Conservation (phyloP, 2,329 filamentous ascomycete species). For the Paraphoma chrysanthemicola region DNA sequence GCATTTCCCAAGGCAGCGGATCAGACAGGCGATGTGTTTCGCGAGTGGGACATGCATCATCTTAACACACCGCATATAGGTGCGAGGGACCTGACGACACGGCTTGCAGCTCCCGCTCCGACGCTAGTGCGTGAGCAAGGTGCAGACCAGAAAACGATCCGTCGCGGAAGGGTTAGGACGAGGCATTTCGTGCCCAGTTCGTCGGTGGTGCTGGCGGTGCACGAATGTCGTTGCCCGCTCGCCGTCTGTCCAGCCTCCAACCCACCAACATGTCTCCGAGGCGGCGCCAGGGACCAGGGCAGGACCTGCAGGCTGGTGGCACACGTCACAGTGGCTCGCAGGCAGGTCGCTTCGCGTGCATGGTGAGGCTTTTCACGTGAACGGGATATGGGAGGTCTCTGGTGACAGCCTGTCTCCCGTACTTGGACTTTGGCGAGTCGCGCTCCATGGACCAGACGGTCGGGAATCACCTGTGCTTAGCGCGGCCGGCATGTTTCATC, state of each 20-base stretch:
- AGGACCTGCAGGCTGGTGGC: neutral
- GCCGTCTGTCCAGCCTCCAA: neutral
- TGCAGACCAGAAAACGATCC: neutral
- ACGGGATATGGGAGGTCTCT: neutral
- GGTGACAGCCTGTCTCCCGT: neutral
- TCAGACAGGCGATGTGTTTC: conserved; percentile 9
- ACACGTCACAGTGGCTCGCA: neutral
- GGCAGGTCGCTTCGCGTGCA: no score
- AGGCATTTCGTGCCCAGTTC: neutral
- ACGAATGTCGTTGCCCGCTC: neutral
- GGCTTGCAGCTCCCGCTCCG: neutral
- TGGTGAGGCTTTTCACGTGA: no score
- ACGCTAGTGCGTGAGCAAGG: conserved; percentile 3
- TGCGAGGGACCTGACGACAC: neutral
- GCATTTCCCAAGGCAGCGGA: neutral
- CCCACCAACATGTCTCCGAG: neutral
- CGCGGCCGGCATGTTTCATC: conserved; percentile 22
- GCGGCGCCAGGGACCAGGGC: neutral
- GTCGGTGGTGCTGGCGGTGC: conserved; percentile 6
- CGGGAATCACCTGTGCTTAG: neutral
- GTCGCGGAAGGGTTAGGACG: neutral
- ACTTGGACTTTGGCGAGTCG: conserved; percentile 4
- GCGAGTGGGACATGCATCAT: conserved; percentile 5
- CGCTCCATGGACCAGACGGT: no score
- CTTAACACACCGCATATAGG: conserved; percentile 3